A percentile compares a stretch with the other conserved stretches of the same genome.
Conservation (phyloP, 176 grass and related monocot species). For the Carex scoparia region DNA sequence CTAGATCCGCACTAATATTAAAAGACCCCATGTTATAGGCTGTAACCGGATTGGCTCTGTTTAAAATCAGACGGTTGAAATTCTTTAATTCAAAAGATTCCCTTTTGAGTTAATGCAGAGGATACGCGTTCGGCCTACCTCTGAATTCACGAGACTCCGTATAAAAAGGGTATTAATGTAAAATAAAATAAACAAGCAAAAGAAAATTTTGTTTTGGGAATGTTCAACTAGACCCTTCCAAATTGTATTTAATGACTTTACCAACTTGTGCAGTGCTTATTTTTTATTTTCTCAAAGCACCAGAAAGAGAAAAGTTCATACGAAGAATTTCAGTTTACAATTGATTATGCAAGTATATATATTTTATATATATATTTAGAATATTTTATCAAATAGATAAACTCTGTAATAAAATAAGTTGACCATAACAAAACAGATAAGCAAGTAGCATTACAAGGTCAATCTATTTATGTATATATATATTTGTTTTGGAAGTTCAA, state of each 20-base stretch:
- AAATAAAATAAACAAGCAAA: not conserved
- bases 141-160: conserved; percentile 7
- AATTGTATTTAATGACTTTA: not conserved
- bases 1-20: too few relatives aligned
- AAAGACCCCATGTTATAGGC: too few relatives aligned
- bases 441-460: not conserved
- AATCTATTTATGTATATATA: not conserved
- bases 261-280: not conserved
- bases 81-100: too few relatives aligned
- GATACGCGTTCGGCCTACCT: not conserved
- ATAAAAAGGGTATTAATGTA: not conserved
- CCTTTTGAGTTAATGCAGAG: too few relatives aligned
- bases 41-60: too few relatives aligned
- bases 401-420: not conserved
- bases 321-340: not conserved
- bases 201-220: not conserved
- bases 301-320: not conserved
- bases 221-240: not conserved
- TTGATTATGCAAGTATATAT: not conserved
- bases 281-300: not conserved
- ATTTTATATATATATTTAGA: not conserved
- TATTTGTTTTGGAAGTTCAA: not conserved
- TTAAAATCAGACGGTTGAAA: too few relatives aligned
- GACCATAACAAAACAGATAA: not conserved
- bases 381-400: not conserved